These are phyloP conservation scores for Musa schizocarpa DNA, from an alignment of 176 grass and related monocot genomes.

Conservation along the genomic window DNA sequence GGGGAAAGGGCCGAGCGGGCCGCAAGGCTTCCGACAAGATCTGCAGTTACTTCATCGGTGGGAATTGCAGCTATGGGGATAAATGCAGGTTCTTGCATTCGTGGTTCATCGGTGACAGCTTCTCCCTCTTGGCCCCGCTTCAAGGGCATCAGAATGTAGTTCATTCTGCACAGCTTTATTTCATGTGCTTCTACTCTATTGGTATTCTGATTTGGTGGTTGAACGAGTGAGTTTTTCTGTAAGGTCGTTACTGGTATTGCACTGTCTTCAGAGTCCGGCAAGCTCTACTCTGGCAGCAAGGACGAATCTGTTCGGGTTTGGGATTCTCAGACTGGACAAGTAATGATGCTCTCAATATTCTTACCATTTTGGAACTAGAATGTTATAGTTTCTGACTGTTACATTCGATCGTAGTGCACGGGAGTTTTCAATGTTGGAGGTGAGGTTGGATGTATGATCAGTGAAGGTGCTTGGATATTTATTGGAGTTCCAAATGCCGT, in stretches of 20 bases:
- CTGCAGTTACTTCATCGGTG: conserved; percentile 61
- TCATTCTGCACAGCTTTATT: not conserved
- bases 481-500: conserved; percentile 14
- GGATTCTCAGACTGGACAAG: conserved; percentile 15
- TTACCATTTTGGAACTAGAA: not conserved
- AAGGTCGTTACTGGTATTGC: conserved; percentile 24
- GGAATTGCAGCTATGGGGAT: conserved; percentile 66
- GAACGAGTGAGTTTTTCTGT: not conserved
- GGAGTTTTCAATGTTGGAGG: conserved; percentile 17
- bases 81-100: conserved; percentile 63
- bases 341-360: not conserved
- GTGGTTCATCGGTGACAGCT: conserved; percentile 53
- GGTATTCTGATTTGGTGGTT: not conserved
- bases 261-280: conserved; percentile 2
- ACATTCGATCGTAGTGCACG: conserved; percentile 1
- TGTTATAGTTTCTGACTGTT: not conserved
- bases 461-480: conserved; percentile 15
- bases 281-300: conserved; percentile 22
- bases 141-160: conserved; percentile 72
- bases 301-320: conserved; percentile 21
- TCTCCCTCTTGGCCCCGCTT: conserved; percentile 63
- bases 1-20: conserved; percentile 53
- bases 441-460: conserved; percentile 23
- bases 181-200: not conserved
- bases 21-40: conserved; percentile 26